A percentile compares a stretch with the other conserved stretches of the same genome.
phyloP scores from a whole-genome alignment of 441 rosid species.

The Hura crepitans region DNA sequence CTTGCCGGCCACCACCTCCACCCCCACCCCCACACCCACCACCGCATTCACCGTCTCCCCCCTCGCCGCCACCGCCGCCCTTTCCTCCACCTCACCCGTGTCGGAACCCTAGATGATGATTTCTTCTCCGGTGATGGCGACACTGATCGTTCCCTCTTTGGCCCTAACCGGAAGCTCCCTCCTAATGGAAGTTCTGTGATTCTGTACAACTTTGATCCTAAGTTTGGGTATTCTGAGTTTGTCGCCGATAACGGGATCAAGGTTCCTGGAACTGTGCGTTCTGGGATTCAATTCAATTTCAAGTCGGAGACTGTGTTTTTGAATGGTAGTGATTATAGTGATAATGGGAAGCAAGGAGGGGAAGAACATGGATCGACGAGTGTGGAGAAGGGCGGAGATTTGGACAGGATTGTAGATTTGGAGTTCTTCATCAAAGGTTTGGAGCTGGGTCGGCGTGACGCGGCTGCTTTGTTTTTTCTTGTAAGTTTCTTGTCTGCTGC shows the following conservation, averaged over 20 bases:
- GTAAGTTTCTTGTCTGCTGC: conserved; percentile 82
- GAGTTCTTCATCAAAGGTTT: conserved; percentile 60
- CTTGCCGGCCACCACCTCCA: conserved; percentile 33
- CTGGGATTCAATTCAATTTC: conserved; percentile 43
- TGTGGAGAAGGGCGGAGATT: conserved; percentile 32
- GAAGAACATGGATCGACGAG: conserved; percentile 22
- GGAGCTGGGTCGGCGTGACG: conserved; percentile 71
- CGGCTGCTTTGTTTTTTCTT: conserved; percentile 60
- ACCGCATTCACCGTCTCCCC: conserved; percentile 18
- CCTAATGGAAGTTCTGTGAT: conserved; percentile 47
- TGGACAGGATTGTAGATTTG: conserved; percentile 51
- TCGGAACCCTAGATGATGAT: conserved; percentile 74
- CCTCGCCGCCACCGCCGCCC: conserved; percentile 57
- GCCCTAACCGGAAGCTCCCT: conserved; percentile 35
- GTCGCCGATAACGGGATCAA: conserved; percentile 56
- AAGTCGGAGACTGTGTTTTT: conserved; percentile 22
- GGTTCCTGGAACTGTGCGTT: conserved; percentile 51
- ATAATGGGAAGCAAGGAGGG: conserved; percentile 20
- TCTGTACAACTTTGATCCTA: conserved; percentile 47
- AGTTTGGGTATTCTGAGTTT: conserved; percentile 52
- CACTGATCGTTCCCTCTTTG: conserved; percentile 41
- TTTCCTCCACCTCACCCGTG: conserved; percentile 79
- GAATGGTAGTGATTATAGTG: conserved; percentile 18
- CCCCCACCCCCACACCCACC: conserved; percentile 21
- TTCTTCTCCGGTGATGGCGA: conserved; percentile 76